Conservation (phyloP, 805 yeast species). For the Cyberlindnera veronae region DNA sequence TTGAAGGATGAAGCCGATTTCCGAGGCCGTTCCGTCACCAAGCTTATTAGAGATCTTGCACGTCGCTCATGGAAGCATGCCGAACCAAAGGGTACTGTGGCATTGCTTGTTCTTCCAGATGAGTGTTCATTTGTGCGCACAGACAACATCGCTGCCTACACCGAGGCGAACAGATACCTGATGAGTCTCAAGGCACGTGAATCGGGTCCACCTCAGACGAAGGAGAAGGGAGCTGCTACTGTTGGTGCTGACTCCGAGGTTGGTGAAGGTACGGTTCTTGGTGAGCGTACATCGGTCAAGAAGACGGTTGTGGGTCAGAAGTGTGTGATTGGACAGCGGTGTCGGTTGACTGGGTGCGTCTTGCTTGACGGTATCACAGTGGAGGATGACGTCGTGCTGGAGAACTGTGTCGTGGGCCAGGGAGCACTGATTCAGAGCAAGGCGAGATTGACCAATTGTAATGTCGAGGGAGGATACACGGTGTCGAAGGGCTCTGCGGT, state of each 20-base stretch:
- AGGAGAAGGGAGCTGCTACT: slow-evolving; percentile 58
- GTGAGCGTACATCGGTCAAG: slow-evolving; percentile 84
- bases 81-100: slow-evolving; percentile 52
- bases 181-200: slow-evolving; percentile 60
- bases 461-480: slow-evolving; percentile 74
- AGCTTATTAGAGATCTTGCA: slow-evolving; percentile 80
- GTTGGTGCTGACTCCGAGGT: slow-evolving; percentile 86
- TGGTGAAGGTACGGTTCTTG: slow-evolving; percentile 63
- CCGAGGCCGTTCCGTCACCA: slow-evolving; percentile 47
- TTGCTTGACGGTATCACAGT: slow-evolving; percentile 65
- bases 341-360: slow-evolving; percentile 85
- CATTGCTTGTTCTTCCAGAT: slow-evolving; percentile 66
- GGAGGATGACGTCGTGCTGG: slow-evolving; percentile 72
- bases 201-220: slow-evolving; percentile 19
- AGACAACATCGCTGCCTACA: slow-evolving; percentile 73
- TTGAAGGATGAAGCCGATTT: slow-evolving; percentile 36
- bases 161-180: slow-evolving; percentile 84
- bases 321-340: slow-evolving; percentile 78
- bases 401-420: slow-evolving; percentile 84
- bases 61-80: slow-evolving; percentile 90
- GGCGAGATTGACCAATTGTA: slow-evolving; percentile 70
- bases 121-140: slow-evolving; percentile 70
- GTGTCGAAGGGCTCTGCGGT: slow-evolving; percentile 52
- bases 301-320: slow-evolving; percentile 74
- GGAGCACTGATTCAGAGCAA: slow-evolving; percentile 61